Base-by-base conservation (phyloP, 106 monocot species). In the Dendrobium chrysotoxum region DNA sequence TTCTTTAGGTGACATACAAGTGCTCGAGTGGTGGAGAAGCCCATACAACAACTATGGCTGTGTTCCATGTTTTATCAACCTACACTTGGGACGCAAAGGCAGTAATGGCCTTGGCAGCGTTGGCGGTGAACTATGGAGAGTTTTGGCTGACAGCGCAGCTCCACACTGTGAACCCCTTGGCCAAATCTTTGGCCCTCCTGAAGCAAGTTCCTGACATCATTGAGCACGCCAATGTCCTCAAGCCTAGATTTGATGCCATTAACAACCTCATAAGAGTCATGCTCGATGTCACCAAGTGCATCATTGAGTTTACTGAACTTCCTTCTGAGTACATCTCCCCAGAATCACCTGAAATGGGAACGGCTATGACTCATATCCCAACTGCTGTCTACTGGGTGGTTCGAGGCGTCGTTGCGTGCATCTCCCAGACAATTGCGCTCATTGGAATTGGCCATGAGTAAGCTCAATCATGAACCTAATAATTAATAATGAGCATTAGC, bases 371-470 rank as follows among this genome's bases (percentile, higher is more conserved):
- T 5, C 87, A 91, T 75, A 91, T 94, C 55, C 93, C 93, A 21
- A 89, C 93, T 12, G 93, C 91, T 0, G 91, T 88, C n/a, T 94
- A 91, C 77, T 94, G 93, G 93, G 78, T 79, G 42, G 82, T 89
- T 23, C 80, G 93, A 78, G 77, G 89, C 44, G 75, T 85, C 12
- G 75, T 91, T 17, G 89, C 93, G 7, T 94, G 93, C 71, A 65
- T 79, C 10, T 84, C 91, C 23, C 93, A 94, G 80, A 84, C 89
- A 77, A 78, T 83, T 40, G 86, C 84, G 18, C 83, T 94, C 31
- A 85, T 94, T 21, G 93, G 93, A 53, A 41, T 88, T 11, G 81
- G 93, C 20, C 89, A 88, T 80, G 91, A 91, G 93, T 94, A 82
- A 84, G 90, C 74, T 78, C 25, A 79, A 84, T 25, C 77, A 47